Base-by-base conservation (phyloP, 2,329 filamentous ascomycete genomes). In the Colletotrichum lentis region DNA sequence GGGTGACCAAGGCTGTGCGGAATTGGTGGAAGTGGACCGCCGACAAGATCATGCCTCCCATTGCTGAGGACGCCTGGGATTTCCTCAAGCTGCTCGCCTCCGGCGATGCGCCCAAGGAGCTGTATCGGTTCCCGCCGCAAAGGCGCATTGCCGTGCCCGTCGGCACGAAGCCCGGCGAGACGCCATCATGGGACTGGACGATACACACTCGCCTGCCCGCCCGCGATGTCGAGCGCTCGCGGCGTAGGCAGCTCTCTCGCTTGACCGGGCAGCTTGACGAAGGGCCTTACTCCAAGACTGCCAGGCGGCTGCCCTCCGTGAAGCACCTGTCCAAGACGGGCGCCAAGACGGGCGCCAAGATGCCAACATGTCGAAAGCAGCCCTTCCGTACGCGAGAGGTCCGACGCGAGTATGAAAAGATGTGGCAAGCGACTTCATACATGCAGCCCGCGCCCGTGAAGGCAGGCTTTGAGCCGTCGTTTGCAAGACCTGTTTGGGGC, bases 31-130 rank as follows among this genome's bases (percentile, higher is more conserved):
- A 76, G 44, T 64, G 64, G 4, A 73, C 80, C 18, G 76, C 83
- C 0, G 74, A 80, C 14, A 85, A 82, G 67, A 69, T 88, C 7
- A 77, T 86, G 72, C 85, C 86, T n/a, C 88, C 88, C 0, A 66
- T 90, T 18, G 80, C 81, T 7, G 77, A 74, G 35, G 77, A 79
- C 20, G 86, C 90, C 73, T 90, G 86, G 86, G 80, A 88, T 16
- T 73, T 82, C 16, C 75, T 90, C n/a, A 76, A 76, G n/a, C 75
- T 76, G 27, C 71, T 90, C 43, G 80, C 80, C 3, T 70, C 72
- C 8, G 86, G 83, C 1, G 76, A 76, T 31, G 80, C 80, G 11
- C 74, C 73, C 2, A 72, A 73, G 55, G 67, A 70, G 3, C 76
- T 80, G 39, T 83, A 81, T 77, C 72, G 65, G 20, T 71, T 83